These are phyloP conservation scores for Aspergillus fumigatiaffinis DNA, from an alignment of 2,329 filamentous ascomycete genomes.

Conservation along the genomic window DNA sequence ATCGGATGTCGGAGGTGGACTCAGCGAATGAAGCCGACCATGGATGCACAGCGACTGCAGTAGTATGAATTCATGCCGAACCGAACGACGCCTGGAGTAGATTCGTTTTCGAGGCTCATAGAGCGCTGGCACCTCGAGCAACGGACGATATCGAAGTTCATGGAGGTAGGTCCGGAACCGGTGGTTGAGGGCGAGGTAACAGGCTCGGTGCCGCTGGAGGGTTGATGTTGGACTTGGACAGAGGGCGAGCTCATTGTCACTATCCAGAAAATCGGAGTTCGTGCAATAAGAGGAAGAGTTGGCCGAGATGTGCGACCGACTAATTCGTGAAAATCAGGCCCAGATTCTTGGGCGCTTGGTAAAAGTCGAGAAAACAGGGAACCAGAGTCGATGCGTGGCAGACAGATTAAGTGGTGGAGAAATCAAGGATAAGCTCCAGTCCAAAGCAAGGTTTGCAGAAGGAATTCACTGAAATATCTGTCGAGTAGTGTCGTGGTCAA, in stretches of 20 bases:
- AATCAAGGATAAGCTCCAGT: background rate
- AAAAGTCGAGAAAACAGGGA: background rate
- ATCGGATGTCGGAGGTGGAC: background rate
- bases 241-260: constrained; percentile 36
- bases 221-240: constrained; percentile 28
- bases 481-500: background rate
- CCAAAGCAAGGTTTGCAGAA: background rate
- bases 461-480: background rate
- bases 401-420: background rate
- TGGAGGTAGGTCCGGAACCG: constrained; percentile 19
- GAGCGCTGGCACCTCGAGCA: constrained; percentile 48
- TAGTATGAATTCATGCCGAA: constrained; percentile 51
- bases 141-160: constrained; percentile 41
- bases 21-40: constrained; percentile 43
- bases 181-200: constrained; percentile 20
- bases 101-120: constrained; percentile 38
- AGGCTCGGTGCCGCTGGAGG: constrained; percentile 21
- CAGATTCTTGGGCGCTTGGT: background rate
- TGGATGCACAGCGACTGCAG: constrained; percentile 43
- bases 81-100: constrained; percentile 37
- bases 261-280: background rate
- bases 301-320: background rate
- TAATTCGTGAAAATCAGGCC: background rate
- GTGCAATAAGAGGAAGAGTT: background rate
- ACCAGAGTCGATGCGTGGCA: background rate